Percentiles rank a stretch among this genome's conserved stretches.
Evolutionary conservation across 768 basidiomycete species (phyloP).

Genomic region (Trametes cubensis): DNA sequence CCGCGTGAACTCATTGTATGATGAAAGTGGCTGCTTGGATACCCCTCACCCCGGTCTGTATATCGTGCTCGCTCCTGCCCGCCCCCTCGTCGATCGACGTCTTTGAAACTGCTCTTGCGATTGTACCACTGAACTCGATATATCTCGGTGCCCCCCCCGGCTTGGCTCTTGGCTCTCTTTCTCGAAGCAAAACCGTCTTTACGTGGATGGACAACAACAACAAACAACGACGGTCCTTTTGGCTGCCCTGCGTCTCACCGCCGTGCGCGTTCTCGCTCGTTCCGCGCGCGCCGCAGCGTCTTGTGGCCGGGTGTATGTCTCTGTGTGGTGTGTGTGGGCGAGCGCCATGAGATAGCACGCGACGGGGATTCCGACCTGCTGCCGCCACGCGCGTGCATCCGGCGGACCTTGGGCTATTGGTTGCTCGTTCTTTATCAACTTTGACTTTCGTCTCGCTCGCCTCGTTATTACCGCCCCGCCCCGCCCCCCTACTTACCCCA

Average conservation of each 20-base stretch:
- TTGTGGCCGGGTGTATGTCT: no score
- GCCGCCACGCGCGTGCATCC: slow-evolving; percentile 14
- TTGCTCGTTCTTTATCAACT: slow-evolving; percentile 60
- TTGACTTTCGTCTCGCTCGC: slow-evolving; percentile 34
- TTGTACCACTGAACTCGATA: slow-evolving; percentile 18
- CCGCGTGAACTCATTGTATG: slow-evolving; percentile 18
- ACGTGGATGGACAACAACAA: slow-evolving; percentile 2
- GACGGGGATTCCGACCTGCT: slow-evolving; percentile 3
- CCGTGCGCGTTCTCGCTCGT: background rate
- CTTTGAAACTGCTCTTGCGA: slow-evolving; percentile 14
- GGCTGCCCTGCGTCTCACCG: background rate
- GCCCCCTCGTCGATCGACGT: slow-evolving; percentile 3
- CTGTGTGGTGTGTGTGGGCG: slow-evolving; percentile 1
- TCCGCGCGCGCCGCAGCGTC: no score
- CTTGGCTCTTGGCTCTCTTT: slow-evolving; percentile 4
- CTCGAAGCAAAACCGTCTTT: slow-evolving; percentile 5
- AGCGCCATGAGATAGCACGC: slow-evolving; percentile 3
- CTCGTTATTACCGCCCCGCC: slow-evolving; percentile 31
- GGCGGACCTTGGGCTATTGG: slow-evolving; percentile 61
- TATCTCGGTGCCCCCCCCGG: slow-evolving; percentile 8
- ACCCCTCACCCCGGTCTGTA: slow-evolving; percentile 24
- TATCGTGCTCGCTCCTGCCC: slow-evolving; percentile 23
- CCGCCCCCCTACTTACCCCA: slow-evolving; percentile 22
- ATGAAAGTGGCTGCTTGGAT: slow-evolving; percentile 27
- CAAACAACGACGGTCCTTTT: background rate